These are phyloP conservation scores for Scedosporium boydii DNA, from an alignment of 2,329 filamentous ascomycete genomes.

Conservation along the genomic window DNA sequence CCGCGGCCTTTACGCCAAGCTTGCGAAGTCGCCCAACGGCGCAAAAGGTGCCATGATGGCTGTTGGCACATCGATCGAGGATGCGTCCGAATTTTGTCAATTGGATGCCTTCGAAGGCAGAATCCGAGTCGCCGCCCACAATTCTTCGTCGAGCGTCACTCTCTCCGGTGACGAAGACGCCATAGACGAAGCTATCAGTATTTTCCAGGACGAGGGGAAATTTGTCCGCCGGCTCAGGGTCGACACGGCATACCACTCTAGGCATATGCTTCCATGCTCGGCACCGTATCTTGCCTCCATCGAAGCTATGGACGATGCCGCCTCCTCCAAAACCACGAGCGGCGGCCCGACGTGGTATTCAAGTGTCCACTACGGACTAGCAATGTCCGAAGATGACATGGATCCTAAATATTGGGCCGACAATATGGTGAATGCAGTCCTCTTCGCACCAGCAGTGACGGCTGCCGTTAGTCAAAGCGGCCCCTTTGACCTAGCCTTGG, in stretches of 20 bases:
- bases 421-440: conserved; percentile 35
- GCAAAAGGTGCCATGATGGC: conserved; percentile 21
- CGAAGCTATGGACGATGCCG: conserved; percentile 10
- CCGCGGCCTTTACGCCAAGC: conserved; percentile 15
- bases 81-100: not conserved
- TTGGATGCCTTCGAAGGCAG: conserved; percentile 7
- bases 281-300: conserved; percentile 13
- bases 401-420: conserved; percentile 30
- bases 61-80: conserved; percentile 2
- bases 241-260: conserved; percentile 18
- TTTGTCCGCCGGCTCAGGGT: conserved; percentile 14
- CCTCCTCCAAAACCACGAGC: not conserved
- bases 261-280: conserved; percentile 21
- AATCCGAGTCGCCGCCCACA: conserved; percentile 25
- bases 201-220: conserved; percentile 6
- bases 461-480: not conserved
- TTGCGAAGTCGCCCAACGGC: not conserved
- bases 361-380: not conserved
- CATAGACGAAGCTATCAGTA: conserved; percentile 9
- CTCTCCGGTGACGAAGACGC: conserved; percentile 20
- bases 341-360: conserved; percentile 11
- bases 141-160: conserved; percentile 24
- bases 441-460: conserved; percentile 29
- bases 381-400: not conserved
- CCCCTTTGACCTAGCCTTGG: conserved; percentile 11